These are phyloP conservation scores for Dissophora ornata DNA, from an alignment of 192 early-diverging fungal genomes.

Conservation along the genomic window DNA sequence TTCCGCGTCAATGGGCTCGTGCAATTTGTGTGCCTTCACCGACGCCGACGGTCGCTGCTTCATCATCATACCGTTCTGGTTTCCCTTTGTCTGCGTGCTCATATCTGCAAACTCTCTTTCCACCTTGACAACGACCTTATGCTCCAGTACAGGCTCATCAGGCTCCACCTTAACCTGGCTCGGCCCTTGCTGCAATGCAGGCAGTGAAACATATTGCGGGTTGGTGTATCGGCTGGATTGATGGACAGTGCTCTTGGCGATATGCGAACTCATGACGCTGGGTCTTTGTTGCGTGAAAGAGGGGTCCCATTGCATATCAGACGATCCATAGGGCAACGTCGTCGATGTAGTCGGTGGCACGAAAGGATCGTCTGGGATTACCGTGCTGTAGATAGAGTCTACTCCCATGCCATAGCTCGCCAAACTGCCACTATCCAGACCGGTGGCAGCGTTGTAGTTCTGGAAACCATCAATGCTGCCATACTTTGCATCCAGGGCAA, in stretches of 20 bases:
- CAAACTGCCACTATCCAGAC: neutral
- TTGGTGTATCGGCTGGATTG: slow-evolving; percentile 28
- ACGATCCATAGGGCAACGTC: neutral
- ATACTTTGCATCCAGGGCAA: slow-evolving; percentile 10
- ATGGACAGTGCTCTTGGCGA: slow-evolving; percentile 9
- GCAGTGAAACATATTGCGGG: slow-evolving; percentile 26
- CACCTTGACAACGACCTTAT: neutral
- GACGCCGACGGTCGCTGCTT: neutral
- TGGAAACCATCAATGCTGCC: neutral
- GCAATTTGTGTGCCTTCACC: neutral
- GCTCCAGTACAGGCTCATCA: slow-evolving; percentile 12
- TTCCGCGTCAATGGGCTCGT: slow-evolving; percentile 5
- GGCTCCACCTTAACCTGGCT: slow-evolving; percentile 17
- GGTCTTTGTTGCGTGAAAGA: slow-evolving; percentile 2
- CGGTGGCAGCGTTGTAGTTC: neutral
- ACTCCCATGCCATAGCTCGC: neutral
- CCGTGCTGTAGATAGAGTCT: slow-evolving; percentile 24
- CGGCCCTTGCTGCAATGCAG: slow-evolving; percentile 11
- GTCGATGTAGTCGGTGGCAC: neutral
- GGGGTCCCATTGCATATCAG: slow-evolving; percentile 1
- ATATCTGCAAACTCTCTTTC: neutral
- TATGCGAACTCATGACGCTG: slow-evolving; percentile 2
- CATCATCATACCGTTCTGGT: slow-evolving; percentile 1
- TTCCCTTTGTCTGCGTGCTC: slow-evolving; percentile 4
- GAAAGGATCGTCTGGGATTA: slow-evolving; percentile 17